A percentile compares a stretch with the other conserved stretches of the same genome.
Evolutionary conservation across 2,329 filamentous ascomycete species (phyloP).

Genomic region (Ascochyta koolunga): DNA sequence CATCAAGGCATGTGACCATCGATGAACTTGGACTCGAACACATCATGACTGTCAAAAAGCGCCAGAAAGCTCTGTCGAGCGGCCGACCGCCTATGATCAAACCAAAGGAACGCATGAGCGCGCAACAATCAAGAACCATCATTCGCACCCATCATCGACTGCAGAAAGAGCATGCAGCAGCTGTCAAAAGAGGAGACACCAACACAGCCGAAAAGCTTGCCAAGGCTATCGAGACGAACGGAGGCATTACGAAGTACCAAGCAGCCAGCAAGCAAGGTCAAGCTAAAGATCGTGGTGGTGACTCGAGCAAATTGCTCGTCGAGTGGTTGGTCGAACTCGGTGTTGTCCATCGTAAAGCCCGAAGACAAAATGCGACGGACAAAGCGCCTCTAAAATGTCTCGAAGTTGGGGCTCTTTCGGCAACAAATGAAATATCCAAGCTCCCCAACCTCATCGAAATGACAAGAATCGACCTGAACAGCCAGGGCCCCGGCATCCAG

Average conservation of each 20-base stretch:
- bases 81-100: slow-evolving; percentile 40
- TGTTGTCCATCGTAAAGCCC: slow-evolving; percentile 24
- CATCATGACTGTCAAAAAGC: slow-evolving; percentile 44
- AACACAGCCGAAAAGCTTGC: slow-evolving; percentile 52
- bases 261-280: slow-evolving; percentile 68
- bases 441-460: slow-evolving; percentile 71
- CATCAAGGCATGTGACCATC: slow-evolving; percentile 10
- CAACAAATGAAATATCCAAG: slow-evolving; percentile 80
- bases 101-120: slow-evolving; percentile 54
- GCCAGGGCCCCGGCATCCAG: slow-evolving; percentile 78
- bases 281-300: slow-evolving; percentile 65
- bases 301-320: slow-evolving; percentile 65
- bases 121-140: slow-evolving; percentile 63
- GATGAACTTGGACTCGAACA: background rate
- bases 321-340: slow-evolving; percentile 59
- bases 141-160: slow-evolving; percentile 66
- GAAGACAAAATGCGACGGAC: slow-evolving; percentile 6
- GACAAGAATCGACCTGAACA: slow-evolving; percentile 87
- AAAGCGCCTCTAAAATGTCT: slow-evolving; percentile 66
- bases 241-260: slow-evolving; percentile 66
- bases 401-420: slow-evolving; percentile 87
- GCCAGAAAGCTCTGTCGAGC: slow-evolving; percentile 41
- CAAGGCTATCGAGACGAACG: slow-evolving; percentile 59
- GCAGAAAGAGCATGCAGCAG: slow-evolving; percentile 62
- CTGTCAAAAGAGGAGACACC: slow-evolving; percentile 52